Evolutionary conservation across 306 rosid genomes (phyloP).

Genomic region (Cucumis cinereus): DNA sequence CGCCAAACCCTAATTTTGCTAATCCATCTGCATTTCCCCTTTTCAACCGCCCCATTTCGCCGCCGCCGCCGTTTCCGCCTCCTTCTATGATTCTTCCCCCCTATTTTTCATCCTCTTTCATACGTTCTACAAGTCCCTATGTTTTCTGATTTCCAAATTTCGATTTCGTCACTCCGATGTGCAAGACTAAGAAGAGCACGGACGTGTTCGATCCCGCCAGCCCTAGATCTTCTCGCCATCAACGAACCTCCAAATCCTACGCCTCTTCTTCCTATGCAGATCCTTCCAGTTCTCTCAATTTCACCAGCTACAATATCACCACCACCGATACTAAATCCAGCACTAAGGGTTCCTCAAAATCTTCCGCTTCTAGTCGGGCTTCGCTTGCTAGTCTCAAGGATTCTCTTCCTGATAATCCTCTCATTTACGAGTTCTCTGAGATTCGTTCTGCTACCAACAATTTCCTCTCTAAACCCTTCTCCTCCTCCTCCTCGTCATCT

Average conservation of each 20-base stretch:
- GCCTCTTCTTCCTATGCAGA: conserved; percentile 5
- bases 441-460: conserved; percentile 52
- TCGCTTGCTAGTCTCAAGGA: conserved; percentile 53
- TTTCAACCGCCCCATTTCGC: not conserved
- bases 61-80: not conserved
- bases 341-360: conserved; percentile 31
- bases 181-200: conserved; percentile 49
- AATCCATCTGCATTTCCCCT: not conserved
- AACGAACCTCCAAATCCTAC: conserved; percentile 13
- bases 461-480: conserved; percentile 25
- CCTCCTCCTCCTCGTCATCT: conserved; percentile 42
- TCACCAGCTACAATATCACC: conserved; percentile 10
- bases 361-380: conserved; percentile 32
- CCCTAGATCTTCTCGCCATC: not conserved
- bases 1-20: not conserved
- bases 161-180: conserved; percentile 27
- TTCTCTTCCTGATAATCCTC: conserved; percentile 60
- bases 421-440: conserved; percentile 52
- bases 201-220: conserved; percentile 32
- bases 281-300: not conserved
- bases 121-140: not conserved
- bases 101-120: not conserved
- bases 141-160: not conserved
- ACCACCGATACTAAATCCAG: conserved; percentile 15
- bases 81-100: not conserved